Percentiles rank a stretch among this genome's conserved stretches.
Evolutionary conservation across 345 rosid species (phyloP).

Genomic region (Eucalyptus sideroxylon): DNA sequence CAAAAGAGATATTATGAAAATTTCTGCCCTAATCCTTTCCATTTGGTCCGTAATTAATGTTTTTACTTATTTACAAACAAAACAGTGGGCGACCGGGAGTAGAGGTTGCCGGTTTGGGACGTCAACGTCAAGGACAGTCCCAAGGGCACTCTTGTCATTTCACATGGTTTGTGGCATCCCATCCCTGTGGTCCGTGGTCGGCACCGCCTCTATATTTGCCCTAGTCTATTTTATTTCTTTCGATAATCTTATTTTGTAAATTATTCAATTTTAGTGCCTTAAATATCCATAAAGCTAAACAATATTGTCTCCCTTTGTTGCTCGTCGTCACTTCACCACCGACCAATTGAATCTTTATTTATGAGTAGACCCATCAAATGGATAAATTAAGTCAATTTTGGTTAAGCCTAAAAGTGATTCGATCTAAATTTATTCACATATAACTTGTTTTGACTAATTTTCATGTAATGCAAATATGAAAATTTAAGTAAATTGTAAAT

Average conservation of each 20-base stretch:
- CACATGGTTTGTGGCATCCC: neutral
- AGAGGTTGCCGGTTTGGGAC: neutral
- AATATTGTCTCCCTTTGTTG: neutral
- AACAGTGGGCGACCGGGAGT: neutral
- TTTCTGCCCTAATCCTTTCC: neutral
- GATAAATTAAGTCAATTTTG: too few relatives aligned
- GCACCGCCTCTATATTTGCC: neutral
- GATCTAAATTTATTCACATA: neutral
- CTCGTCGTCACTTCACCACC: neutral
- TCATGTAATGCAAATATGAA: fast-evolving
- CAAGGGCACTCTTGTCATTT: neutral
- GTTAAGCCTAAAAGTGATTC: too few relatives aligned
- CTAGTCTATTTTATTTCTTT: neutral
- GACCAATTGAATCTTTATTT: neutral
- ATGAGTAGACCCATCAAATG: neutral
- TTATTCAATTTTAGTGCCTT: neutral
- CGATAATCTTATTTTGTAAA: neutral
- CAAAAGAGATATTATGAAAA: neutral
- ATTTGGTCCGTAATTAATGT: neutral
- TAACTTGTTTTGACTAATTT: too few relatives aligned
- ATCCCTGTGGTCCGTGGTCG: neutral
- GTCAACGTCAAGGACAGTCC: neutral
- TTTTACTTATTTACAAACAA: neutral
- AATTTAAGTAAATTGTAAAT: too few relatives aligned
- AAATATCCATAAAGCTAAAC: neutral